These are phyloP conservation scores for Chlamydomonas incerta DNA, from an alignment of 139 green algal genomes.

Conservation along the genomic window DNA sequence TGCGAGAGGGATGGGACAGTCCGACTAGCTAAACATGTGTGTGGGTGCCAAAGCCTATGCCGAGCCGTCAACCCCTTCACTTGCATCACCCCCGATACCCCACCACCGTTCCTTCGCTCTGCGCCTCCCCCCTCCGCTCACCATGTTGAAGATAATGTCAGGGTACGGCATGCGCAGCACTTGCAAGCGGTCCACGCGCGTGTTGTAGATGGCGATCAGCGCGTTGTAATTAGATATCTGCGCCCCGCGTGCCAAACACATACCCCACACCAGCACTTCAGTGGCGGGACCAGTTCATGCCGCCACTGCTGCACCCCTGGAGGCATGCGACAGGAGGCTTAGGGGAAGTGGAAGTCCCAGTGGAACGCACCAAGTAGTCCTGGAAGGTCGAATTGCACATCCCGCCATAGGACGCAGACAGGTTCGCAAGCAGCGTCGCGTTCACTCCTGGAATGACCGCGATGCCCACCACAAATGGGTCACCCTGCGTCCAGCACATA, in stretches of 20 bases:
- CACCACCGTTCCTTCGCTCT: too few species aligned
- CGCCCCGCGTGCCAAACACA: too few species aligned
- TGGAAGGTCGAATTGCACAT: conserved; percentile 30
- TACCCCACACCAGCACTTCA: too few species aligned
- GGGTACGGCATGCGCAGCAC: conserved; percentile 48
- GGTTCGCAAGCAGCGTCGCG: not conserved
- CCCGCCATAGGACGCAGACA: not conserved
- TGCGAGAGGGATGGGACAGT: too few species aligned
- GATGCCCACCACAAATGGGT: conserved; percentile 21
- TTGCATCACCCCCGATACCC: too few species aligned
- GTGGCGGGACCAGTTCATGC: too few species aligned
- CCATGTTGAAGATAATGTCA: conserved; percentile 48
- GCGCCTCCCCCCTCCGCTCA: too few species aligned
- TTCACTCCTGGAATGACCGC: conserved; percentile 18
- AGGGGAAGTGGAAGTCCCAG: not conserved
- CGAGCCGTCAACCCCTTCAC: too few species aligned
- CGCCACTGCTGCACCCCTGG: too few species aligned
- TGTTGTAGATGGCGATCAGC: conserved; percentile 35
- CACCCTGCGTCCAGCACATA: conserved; percentile 1
- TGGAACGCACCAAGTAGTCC: conserved; percentile 9
- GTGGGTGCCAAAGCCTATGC: too few species aligned
- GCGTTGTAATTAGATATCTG: conserved; percentile 34
- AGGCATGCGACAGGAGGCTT: too few species aligned
- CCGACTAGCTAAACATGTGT: too few species aligned
- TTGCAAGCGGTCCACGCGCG: conserved; percentile 43